A percentile compares a stretch with the other conserved stretches of the same genome.
Evolutionary conservation across 2,329 filamentous ascomycete species (phyloP).

Genomic region (Talaromyces sp.): DNA sequence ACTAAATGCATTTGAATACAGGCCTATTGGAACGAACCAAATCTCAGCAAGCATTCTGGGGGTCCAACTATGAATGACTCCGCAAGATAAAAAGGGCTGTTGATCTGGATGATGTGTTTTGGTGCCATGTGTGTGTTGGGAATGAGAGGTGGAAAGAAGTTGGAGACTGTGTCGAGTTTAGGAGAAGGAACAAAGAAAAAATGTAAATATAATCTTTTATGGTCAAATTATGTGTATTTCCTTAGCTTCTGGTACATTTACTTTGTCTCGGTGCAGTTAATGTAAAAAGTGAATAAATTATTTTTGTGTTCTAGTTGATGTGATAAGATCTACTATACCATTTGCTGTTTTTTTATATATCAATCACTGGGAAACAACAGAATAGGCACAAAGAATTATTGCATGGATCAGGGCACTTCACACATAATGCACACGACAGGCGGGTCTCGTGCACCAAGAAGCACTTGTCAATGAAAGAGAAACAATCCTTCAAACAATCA

Average conservation of each 20-base stretch:
- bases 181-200: neutral
- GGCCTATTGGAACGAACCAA: slow-evolving; percentile 10
- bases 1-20: slow-evolving; percentile 12
- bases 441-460: neutral
- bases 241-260: neutral
- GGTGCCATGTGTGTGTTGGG: slow-evolving; percentile 34
- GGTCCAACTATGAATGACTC: slow-evolving; percentile 31
- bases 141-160: slow-evolving; percentile 29
- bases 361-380: neutral
- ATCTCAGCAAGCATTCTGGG: slow-evolving; percentile 11
- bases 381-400: neutral
- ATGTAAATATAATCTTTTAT: neutral
- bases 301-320: neutral
- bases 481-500: neutral
- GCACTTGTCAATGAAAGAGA: neutral
- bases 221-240: neutral
- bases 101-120: slow-evolving; percentile 38
- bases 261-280: neutral
- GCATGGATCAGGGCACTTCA: neutral
- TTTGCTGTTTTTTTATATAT: neutral
- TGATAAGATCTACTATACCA: neutral
- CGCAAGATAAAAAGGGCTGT: slow-evolving; percentile 35
- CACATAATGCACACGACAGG: neutral
- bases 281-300: neutral
- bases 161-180: neutral